Percentiles rank a stretch among this genome's conserved stretches.
phyloP scores from a whole-genome alignment of 2,329 filamentous ascomycete species.

The Fusarium decemcellulare region DNA sequence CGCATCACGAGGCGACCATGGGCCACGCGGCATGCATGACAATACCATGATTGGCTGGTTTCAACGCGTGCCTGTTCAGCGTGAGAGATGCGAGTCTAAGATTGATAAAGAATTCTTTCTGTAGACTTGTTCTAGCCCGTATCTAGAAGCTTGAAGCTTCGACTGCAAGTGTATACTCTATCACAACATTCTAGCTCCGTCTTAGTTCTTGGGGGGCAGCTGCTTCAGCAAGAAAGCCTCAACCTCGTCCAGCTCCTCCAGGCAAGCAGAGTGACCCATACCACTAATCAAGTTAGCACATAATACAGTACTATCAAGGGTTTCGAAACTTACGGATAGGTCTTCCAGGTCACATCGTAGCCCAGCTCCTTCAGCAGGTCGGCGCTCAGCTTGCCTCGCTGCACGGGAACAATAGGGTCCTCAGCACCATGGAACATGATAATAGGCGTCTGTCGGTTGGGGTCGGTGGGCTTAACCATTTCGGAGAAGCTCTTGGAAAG shows the following conservation, averaged over 20 bases:
- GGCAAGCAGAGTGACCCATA: slow-evolving; percentile 82
- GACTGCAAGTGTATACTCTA: background rate
- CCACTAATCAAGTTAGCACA: slow-evolving; percentile 54
- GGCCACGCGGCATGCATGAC: slow-evolving; percentile 21
- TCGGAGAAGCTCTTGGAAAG: slow-evolving; percentile 66
- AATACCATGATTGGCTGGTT: slow-evolving; percentile 19
- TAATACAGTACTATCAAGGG: slow-evolving; percentile 47
- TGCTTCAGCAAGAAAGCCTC: slow-evolving; percentile 69
- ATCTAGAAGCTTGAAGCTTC: background rate
- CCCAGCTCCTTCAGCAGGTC: slow-evolving; percentile 78
- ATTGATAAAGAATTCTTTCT: background rate
- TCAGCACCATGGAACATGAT: slow-evolving; percentile 90
- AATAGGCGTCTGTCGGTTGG: slow-evolving; percentile 80
- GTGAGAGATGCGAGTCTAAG: slow-evolving; percentile 4
- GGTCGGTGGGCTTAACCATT: slow-evolving; percentile 56
- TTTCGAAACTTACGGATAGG: slow-evolving; percentile 73
- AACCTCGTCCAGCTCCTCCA: slow-evolving; percentile 86
- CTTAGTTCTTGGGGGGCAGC: slow-evolving; percentile 55
- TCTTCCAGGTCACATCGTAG: slow-evolving; percentile 81
- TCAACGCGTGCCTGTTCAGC: slow-evolving; percentile 12
- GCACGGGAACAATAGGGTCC: slow-evolving; percentile 80
- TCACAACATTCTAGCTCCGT: background rate
- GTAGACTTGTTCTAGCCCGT: slow-evolving; percentile 6
- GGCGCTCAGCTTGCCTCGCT: slow-evolving; percentile 78
- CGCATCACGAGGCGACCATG: slow-evolving; percentile 30